Percentiles rank a stretch among this genome's conserved stretches.
These are phyloP conservation scores for Metschnikowia cubensis DNA, from an alignment of 805 yeast genomes.

Conservation along the genomic window DNA sequence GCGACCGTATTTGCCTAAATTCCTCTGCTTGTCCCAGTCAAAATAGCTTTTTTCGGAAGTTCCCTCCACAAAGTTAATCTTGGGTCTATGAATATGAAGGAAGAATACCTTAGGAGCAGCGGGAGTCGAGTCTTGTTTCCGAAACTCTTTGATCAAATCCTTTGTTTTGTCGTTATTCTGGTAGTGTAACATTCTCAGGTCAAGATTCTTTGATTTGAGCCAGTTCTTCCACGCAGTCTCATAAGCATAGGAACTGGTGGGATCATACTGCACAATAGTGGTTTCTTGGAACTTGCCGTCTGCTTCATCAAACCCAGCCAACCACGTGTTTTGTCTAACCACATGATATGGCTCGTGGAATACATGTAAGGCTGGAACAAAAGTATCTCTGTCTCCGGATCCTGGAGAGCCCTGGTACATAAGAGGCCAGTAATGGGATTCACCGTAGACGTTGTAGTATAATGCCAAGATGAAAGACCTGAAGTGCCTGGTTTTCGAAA, in stretches of 20 bases:
- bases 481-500: constrained; percentile 30
- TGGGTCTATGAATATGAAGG: constrained; percentile 23
- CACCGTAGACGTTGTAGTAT: constrained; percentile 32
- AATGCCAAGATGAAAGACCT: constrained; percentile 26
- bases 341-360: constrained; percentile 32
- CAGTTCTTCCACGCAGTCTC: constrained; percentile 13
- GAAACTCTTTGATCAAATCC: constrained; percentile 12
- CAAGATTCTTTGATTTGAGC: constrained; percentile 16
- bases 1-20: constrained; percentile 18
- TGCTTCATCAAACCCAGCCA: constrained; percentile 17
- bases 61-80: constrained; percentile 12
- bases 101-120: constrained; percentile 16
- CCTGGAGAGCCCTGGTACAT: constrained; percentile 36
- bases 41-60: constrained; percentile 9
- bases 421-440: constrained; percentile 24
- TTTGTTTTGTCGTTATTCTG: constrained; percentile 16
- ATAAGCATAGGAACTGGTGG: constrained; percentile 12
- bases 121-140: constrained; percentile 1
- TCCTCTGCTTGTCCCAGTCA: constrained; percentile 17
- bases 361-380: constrained; percentile 35
- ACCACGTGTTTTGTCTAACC: constrained; percentile 21
- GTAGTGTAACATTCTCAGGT: constrained; percentile 18
- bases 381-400: constrained; percentile 34
- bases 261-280: constrained; percentile 24
- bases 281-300: constrained; percentile 18